Evolutionary conservation across 140 eudicot species (phyloP).

Genomic region (Senecio squalidus): DNA sequence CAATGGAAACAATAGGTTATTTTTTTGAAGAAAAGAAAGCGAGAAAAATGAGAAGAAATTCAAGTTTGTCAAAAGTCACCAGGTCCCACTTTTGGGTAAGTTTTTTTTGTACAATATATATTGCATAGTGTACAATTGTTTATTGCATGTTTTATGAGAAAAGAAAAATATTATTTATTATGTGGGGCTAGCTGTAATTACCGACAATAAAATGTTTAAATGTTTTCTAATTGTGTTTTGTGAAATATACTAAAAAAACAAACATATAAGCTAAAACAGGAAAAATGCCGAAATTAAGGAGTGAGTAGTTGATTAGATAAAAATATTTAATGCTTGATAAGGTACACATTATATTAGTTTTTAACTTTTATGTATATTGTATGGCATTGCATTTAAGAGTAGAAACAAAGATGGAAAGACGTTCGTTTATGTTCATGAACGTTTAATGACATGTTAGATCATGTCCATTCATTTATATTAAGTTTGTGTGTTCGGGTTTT

Average conservation of each 20-base stretch:
- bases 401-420: too few species aligned
- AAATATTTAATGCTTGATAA: constrained; percentile 14
- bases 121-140: background rate
- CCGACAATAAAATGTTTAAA: too few species aligned
- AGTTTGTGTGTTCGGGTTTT: too few species aligned
- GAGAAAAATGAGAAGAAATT: constrained; percentile 36
- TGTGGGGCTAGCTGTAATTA: background rate
- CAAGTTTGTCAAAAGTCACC: constrained; percentile 43
- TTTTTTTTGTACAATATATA: background rate
- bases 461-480: too few species aligned
- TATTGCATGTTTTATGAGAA: background rate
- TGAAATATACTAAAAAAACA: too few species aligned
- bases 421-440: too few species aligned
- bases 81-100: constrained; percentile 81
- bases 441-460: too few species aligned
- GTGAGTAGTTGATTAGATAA: constrained; percentile 11
- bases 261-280: too few species aligned
- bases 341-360: constrained; percentile 11
- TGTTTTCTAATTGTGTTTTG: too few species aligned
- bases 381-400: too few species aligned
- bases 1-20: constrained; percentile 7
- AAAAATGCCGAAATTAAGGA: background rate
- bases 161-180: background rate
- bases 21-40: constrained; percentile 18
- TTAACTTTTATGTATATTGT: background rate